Conservation (phyloP, 345 rosid species). For the Citrus sp. region DNA sequence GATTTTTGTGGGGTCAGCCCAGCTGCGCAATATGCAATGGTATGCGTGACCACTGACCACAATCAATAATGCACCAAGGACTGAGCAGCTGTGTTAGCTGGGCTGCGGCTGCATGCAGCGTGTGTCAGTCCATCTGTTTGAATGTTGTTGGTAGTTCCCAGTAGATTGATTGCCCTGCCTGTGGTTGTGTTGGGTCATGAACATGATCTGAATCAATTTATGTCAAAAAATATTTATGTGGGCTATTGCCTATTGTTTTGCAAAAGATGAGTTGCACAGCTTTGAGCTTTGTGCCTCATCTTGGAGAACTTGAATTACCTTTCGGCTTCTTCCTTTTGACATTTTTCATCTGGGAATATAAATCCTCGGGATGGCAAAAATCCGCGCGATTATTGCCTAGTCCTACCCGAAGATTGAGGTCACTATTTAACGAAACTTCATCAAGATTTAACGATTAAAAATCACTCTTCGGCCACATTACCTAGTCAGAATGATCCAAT, state of each 20-base stretch:
- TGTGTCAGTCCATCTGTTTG: background rate
- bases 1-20: slow-evolving; percentile 9
- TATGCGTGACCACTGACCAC: slow-evolving; percentile 2
- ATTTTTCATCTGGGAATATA: too few relatives aligned
- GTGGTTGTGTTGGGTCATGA: background rate
- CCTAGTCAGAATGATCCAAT: too few relatives aligned
- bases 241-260: background rate
- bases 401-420: too few relatives aligned
- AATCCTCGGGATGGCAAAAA: too few relatives aligned
- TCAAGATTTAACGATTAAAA: too few relatives aligned
- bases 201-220: background rate
- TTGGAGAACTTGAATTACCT: too few relatives aligned
- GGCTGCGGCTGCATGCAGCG: background rate
- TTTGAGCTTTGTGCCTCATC: background rate
- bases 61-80: slow-evolving; percentile 28
- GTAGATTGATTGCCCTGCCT: background rate
- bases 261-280: background rate
- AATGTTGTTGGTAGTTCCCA: slow-evolving; percentile 12
- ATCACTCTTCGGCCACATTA: too few relatives aligned
- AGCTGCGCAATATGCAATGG: slow-evolving; percentile 17
- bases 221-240: background rate
- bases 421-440: too few relatives aligned
- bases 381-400: too few relatives aligned
- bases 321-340: too few relatives aligned
- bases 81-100: slow-evolving; percentile 5